Conservation (phyloP, 345 rosid species). For the Corchorus olitorius region DNA sequence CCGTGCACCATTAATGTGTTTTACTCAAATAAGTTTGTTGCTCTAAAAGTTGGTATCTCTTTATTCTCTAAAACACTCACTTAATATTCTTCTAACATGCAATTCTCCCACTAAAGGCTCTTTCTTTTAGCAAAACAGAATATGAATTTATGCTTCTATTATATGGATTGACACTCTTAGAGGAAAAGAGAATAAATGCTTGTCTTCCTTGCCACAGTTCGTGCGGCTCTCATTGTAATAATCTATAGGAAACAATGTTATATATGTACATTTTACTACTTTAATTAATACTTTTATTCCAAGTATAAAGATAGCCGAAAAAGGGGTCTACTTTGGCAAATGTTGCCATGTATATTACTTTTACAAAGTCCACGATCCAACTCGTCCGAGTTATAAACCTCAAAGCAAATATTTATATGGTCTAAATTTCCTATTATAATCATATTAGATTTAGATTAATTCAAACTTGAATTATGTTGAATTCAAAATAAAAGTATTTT, state of each 20-base stretch:
- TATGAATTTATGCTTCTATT: slow-evolving; percentile 21
- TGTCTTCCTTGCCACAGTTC: slow-evolving; percentile 15
- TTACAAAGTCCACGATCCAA: slow-evolving; percentile 2
- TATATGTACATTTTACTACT: background rate
- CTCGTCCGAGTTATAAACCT: background rate
- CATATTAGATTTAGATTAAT: too few species aligned
- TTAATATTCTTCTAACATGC: slow-evolving; percentile 13
- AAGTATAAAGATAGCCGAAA: background rate
- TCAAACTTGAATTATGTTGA: too few species aligned
- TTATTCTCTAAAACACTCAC: slow-evolving; percentile 17
- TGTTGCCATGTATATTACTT: too few species aligned
- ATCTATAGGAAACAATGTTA: background rate
- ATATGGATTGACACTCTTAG: slow-evolving; percentile 2
- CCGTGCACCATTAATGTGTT: background rate
- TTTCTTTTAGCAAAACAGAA: background rate
- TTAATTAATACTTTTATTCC: background rate
- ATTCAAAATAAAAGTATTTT: too few species aligned
- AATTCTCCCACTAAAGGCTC: slow-evolving; percentile 21
- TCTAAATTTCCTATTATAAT: too few species aligned
- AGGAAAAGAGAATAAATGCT: slow-evolving; percentile 13
- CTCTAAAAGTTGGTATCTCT: slow-evolving; percentile 19
- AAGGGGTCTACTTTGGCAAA: background rate
- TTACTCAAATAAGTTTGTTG: background rate
- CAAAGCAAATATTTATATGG: too few species aligned
- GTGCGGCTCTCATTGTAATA: background rate